Percentiles rank a stretch among this genome's conserved stretches.
Evolutionary conservation across 805 yeast species (phyloP).

Genomic region (Lachancea quebecensis): DNA sequence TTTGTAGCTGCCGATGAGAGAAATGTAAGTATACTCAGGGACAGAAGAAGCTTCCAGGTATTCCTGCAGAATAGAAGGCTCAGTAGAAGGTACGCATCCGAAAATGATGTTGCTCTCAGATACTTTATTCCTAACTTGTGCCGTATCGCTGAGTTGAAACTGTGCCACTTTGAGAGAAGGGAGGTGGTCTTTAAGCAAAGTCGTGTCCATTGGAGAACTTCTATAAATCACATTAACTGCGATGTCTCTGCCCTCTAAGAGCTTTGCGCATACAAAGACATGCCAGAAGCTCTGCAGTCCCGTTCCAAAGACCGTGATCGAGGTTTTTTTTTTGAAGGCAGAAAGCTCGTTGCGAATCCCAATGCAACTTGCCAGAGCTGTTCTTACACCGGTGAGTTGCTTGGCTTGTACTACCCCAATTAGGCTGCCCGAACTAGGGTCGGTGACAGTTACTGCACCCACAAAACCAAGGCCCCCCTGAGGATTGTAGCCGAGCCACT

Average conservation of each 20-base stretch:
- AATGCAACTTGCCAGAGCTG: slow-evolving; percentile 51
- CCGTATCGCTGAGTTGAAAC: slow-evolving; percentile 20
- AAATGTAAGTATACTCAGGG: slow-evolving; percentile 36
- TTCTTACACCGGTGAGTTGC: slow-evolving; percentile 58
- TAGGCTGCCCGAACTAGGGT: slow-evolving; percentile 44
- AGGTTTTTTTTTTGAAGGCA: slow-evolving; percentile 13
- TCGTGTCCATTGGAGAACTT: slow-evolving; percentile 35
- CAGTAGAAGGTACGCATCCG: slow-evolving; percentile 55
- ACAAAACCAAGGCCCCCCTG: slow-evolving; percentile 54
- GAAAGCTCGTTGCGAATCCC: slow-evolving; percentile 31
- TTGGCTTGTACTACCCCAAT: slow-evolving; percentile 51
- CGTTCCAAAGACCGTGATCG: slow-evolving; percentile 45
- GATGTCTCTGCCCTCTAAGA: slow-evolving; percentile 24
- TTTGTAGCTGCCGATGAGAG: slow-evolving; percentile 60
- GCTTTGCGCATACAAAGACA: slow-evolving; percentile 17
- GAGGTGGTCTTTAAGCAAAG: slow-evolving; percentile 35
- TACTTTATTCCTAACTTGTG: slow-evolving; percentile 23
- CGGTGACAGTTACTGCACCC: slow-evolving; percentile 48
- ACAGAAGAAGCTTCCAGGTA: slow-evolving; percentile 22
- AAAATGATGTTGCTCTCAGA: slow-evolving; percentile 42
- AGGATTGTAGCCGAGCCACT: slow-evolving; percentile 39
- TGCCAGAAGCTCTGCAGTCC: slow-evolving; percentile 68
- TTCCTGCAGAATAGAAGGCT: slow-evolving; percentile 37
- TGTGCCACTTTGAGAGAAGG: slow-evolving; percentile 34
- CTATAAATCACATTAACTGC: slow-evolving; percentile 36